A percentile compares a stretch with the other conserved stretches of the same genome.
phyloP scores from a whole-genome alignment of 345 rosid species.

The Eucalyptus marginata region DNA sequence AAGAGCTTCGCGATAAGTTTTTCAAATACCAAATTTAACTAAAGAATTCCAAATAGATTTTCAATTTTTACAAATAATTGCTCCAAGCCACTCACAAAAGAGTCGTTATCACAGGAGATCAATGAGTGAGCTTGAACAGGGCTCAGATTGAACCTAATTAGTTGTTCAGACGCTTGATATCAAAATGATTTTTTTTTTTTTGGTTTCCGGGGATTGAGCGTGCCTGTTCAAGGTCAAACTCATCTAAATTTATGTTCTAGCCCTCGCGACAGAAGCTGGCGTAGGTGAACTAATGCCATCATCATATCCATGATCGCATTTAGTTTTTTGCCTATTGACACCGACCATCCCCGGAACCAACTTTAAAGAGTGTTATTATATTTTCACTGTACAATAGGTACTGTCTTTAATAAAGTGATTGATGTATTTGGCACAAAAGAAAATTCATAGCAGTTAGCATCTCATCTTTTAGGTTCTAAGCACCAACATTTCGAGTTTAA shows the following conservation, averaged over 20 bases:
- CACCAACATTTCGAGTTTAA: not conserved
- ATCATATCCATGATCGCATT: not conserved
- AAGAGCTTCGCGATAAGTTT: not conserved
- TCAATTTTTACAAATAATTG: too few species aligned
- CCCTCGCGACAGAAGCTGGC: not conserved
- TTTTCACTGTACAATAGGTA: not conserved
- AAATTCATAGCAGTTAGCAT: not conserved
- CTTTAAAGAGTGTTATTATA: not conserved
- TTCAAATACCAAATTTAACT: too few species aligned
- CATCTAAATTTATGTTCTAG: not conserved
- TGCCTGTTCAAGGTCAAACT: not conserved
- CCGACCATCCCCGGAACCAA: not conserved
- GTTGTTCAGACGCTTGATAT: fast-evolving
- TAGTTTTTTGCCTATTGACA: not conserved
- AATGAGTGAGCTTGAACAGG: not conserved
- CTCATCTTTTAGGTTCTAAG: not conserved
- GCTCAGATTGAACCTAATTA: fast-evolving
- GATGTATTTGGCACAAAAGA: not conserved
- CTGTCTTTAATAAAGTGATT: not conserved
- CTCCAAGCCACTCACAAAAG: not conserved
- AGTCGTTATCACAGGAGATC: not conserved
- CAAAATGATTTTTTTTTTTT: not conserved
- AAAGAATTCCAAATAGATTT: too few species aligned
- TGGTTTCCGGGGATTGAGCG: fast-evolving
- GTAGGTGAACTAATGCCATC: not conserved